Base-by-base conservation (phyloP, 371 early-diverging fungal species). In the Dinochytrium kinnereticum region DNA sequence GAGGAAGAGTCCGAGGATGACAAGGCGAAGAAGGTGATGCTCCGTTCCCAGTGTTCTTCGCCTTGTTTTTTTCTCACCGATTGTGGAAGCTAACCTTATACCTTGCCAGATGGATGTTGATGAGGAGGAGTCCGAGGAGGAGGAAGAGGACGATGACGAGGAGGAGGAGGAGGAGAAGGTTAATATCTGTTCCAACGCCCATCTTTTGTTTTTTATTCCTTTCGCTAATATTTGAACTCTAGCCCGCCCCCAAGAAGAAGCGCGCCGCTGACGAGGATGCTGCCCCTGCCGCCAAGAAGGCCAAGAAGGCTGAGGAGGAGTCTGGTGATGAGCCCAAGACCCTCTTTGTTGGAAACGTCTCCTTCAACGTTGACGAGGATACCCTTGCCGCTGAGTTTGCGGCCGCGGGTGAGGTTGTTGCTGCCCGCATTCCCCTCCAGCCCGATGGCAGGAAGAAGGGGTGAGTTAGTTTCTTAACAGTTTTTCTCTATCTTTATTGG, bases 341-440 rank as follows among this genome's bases (percentile, higher is more conserved):
- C 51, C 81, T 90, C 64, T 92, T 89, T 76, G 89, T 91, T 51
- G 93, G 94, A 65, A 89, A 90, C 80, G 80, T 92, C 17, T 86
- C 89, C 71, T 92, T 83, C 81, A 87, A 89, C 69, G 86, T 86
- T 71, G 88, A 86, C 72, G 82, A 87, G 66, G 91, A 92, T 51
- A 81, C 84, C 73, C 81, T 93, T 55, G 80, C 82, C 21, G 79
- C 80, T 51, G 81, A 82, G 71, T 91, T 93, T 70, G 77, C 80
- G 38, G 86, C 87, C 69, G 85, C 85, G 78, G 93, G 94, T 72
- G 85, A 89, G 51, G 84, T 92, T 26, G 61, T 59, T n/a, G 84
- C 86, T 74, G 90, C 89, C 64, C 86, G 92, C 75, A 84, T 93
- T 76, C 90, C 91, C 75, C n/a, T n/a, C n/a, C 85, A 84, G 28